phyloP scores from a whole-genome alignment of 345 rosid genomes.

The Excoecaria cochinchinensis region DNA sequence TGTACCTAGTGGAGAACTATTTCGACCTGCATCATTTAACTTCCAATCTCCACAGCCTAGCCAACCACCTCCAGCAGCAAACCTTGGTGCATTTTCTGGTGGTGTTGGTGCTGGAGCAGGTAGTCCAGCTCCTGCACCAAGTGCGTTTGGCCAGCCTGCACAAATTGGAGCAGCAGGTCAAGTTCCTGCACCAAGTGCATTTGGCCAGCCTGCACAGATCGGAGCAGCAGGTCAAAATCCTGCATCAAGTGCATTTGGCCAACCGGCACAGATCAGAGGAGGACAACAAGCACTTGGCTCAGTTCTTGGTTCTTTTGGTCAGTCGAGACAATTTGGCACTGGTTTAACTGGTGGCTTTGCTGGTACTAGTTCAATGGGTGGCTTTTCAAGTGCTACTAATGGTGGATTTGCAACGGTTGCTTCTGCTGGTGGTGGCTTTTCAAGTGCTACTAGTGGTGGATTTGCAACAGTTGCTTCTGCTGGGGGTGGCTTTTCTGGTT shows the following conservation, averaged over 20 bases:
- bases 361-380: conserved; percentile 50
- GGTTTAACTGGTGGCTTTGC: conserved; percentile 64
- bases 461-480: conserved; percentile 35
- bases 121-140: conserved; percentile 56
- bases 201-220: conserved; percentile 78
- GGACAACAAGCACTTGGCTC: conserved; percentile 93
- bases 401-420: conserved; percentile 41
- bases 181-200: conserved; percentile 52
- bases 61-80: conserved; percentile 56
- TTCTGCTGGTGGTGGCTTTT: conserved; percentile 54
- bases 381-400: conserved; percentile 50
- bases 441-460: conserved; percentile 47
- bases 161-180: conserved; percentile 63
- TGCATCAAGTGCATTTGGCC: conserved; percentile 46
- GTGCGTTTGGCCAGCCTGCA: conserved; percentile 71
- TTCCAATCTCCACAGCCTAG: conserved; percentile 59
- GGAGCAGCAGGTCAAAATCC: conserved; percentile 38
- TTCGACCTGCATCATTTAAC: conserved; percentile 86
- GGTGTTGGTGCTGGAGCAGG: conserved; percentile 49
- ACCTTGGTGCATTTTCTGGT: conserved; percentile 52
- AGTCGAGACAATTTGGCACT: conserved; percentile 81
- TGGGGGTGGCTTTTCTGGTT: conserved; percentile 54
- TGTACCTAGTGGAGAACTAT: conserved; percentile 75
- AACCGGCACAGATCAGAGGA: conserved; percentile 72
- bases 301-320: conserved; percentile 94